Evolutionary conservation across 176 grass and related monocot species (phyloP).

Genomic region (Coix lacrymajobi): DNA sequence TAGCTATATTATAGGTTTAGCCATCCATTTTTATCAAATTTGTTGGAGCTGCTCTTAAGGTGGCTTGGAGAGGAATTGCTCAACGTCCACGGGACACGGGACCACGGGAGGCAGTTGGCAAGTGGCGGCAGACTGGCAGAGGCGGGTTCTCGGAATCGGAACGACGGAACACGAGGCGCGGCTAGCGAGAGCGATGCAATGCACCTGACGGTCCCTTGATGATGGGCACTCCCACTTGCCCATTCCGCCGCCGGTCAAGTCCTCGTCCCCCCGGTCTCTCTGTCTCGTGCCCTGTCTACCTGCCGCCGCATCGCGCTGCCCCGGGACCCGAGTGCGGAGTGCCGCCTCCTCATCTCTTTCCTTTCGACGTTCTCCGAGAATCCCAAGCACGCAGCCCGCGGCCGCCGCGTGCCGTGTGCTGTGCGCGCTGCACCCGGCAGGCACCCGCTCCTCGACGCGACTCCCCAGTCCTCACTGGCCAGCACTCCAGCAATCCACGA

Average conservation of each 20-base stretch:
- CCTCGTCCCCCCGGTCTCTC: no score
- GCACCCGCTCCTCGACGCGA: not conserved
- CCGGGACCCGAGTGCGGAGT: not conserved
- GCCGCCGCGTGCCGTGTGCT: not conserved
- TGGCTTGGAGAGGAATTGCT: not conserved
- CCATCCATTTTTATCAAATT: no score
- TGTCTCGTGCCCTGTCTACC: not conserved
- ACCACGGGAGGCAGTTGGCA: no score
- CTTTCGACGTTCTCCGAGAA: conserved; percentile 12
- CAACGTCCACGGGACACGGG: not conserved
- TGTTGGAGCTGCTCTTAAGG: no score
- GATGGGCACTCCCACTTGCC: not conserved
- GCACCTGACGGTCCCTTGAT: not conserved
- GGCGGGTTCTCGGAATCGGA: no score
- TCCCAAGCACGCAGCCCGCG: not conserved
- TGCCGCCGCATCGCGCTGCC: not conserved
- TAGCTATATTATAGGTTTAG: no score
- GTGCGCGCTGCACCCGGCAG: not conserved
- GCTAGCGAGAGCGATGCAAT: not conserved
- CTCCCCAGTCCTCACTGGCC: not conserved
- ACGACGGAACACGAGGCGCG: no score
- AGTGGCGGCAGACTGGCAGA: no score
- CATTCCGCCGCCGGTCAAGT: not conserved
- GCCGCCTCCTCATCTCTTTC: not conserved
- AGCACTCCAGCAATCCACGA: not conserved